phyloP scores from a whole-genome alignment of 2,329 filamentous ascomycete genomes.

The Phyllosticta citrichinensis region DNA sequence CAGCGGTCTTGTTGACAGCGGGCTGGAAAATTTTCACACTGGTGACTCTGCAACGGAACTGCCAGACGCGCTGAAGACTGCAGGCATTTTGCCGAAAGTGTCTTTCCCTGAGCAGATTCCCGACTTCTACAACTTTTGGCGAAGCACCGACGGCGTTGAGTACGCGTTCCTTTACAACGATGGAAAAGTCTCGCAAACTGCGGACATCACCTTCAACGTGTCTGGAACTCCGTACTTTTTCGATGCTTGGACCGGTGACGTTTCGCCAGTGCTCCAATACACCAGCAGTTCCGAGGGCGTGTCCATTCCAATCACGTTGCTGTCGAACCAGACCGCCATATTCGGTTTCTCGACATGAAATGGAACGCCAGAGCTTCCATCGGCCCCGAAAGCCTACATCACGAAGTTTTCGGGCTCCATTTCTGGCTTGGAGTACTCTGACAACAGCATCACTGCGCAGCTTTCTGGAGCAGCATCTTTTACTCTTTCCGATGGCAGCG shows the following conservation, averaged over 20 bases:
- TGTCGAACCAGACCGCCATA: conserved; percentile 31
- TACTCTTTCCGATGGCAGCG: conserved; percentile 11
- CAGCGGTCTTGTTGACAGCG: background rate
- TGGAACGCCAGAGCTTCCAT: background rate
- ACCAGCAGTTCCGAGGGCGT: conserved; percentile 17
- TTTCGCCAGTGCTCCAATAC: conserved; percentile 25
- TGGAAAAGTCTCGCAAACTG: conserved; percentile 5
- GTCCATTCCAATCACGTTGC: conserved; percentile 26
- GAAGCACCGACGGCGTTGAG: conserved; percentile 21
- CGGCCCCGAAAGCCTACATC: background rate
- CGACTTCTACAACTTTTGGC: conserved; percentile 30
- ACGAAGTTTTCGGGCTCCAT: conserved; percentile 1
- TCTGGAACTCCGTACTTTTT: conserved; percentile 25
- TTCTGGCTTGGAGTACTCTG: background rate
- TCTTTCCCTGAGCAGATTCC: conserved; percentile 16
- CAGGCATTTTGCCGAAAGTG: conserved; percentile 25
- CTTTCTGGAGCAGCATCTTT: conserved; percentile 11
- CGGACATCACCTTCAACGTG: conserved; percentile 10
- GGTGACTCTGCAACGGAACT: conserved; percentile 21
- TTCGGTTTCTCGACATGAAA: conserved; percentile 24
- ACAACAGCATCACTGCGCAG: conserved; percentile 1
- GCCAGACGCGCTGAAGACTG: conserved; percentile 20
- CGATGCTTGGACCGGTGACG: conserved; percentile 35
- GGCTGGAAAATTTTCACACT: conserved; percentile 25
- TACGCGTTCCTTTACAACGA: conserved; percentile 37